phyloP scores from a whole-genome alignment of 2,329 filamentous ascomycete species.

The Penicillium verrucosum region DNA sequence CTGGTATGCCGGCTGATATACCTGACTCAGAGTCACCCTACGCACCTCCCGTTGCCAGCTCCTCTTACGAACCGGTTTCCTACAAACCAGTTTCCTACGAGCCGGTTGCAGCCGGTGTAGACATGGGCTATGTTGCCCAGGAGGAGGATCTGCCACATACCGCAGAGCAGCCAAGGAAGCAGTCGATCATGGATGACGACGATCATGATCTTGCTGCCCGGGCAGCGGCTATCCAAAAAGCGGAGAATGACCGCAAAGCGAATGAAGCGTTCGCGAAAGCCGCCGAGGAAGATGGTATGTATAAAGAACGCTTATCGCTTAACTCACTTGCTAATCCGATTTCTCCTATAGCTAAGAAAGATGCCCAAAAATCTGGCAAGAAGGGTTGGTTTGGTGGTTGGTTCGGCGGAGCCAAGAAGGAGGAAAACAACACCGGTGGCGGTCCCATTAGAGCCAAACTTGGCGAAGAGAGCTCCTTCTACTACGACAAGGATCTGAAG shows the following conservation, averaged over 20 bases:
- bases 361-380: slow-evolving; percentile 35
- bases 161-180: slow-evolving; percentile 65
- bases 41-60: slow-evolving; percentile 26
- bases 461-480: slow-evolving; percentile 87
- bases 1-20: slow-evolving; percentile 18
- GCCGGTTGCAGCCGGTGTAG: slow-evolving; percentile 15
- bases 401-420: slow-evolving; percentile 66
- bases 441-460: slow-evolving; percentile 84
- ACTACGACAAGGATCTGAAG: slow-evolving; percentile 93
- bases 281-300: slow-evolving; percentile 64
- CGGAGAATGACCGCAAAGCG: slow-evolving; percentile 67
- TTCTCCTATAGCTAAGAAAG: slow-evolving; percentile 36
- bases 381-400: slow-evolving; percentile 77
- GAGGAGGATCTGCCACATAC: slow-evolving; percentile 49
- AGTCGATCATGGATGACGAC: slow-evolving; percentile 77
- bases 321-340: slow-evolving; percentile 45
- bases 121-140: slow-evolving; percentile 31
- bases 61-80: slow-evolving; percentile 27
- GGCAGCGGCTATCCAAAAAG: slow-evolving; percentile 52
- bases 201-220: slow-evolving; percentile 62
- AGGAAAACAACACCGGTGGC: slow-evolving; percentile 44
- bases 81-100: background rate
- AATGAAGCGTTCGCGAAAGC: slow-evolving; percentile 82
- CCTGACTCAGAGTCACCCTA: slow-evolving; percentile 29
- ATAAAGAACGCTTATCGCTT: background rate